These are phyloP conservation scores for Wickerhamiella dianesei DNA, from an alignment of 805 yeast species.

Conservation along the genomic window DNA sequence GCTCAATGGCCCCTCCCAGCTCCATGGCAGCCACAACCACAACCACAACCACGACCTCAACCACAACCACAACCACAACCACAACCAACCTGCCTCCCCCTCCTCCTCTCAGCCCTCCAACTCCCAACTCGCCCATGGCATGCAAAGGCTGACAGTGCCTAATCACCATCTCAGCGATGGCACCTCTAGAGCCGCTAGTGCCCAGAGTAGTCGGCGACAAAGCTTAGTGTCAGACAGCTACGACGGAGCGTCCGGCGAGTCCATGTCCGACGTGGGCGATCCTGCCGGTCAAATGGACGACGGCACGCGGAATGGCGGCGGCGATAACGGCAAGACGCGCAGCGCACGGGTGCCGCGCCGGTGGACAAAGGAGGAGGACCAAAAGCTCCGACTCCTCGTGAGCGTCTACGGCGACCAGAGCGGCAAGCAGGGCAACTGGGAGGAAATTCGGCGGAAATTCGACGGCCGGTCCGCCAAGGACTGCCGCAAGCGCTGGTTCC, in stretches of 20 bases:
- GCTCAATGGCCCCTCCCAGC: too few species aligned
- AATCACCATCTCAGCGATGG: not conserved
- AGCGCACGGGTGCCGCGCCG: conserved; percentile 10
- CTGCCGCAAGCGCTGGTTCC: conserved; percentile 77
- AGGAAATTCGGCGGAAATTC: conserved; percentile 27
- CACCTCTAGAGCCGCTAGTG: not conserved
- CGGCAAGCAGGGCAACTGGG: conserved; percentile 33
- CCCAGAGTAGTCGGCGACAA: not conserved
- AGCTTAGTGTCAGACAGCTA: not conserved
- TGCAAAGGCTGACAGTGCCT: not conserved
- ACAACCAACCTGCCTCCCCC: too few species aligned
- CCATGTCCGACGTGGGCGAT: not conserved
- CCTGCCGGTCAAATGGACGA: not conserved
- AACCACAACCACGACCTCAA: not conserved
- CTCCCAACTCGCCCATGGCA: not conserved
- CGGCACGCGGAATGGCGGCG: not conserved
- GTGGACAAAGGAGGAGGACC: conserved; percentile 72
- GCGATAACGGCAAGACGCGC: not conserved
- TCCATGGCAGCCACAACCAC: not conserved
- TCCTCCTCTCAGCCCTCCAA: not conserved
- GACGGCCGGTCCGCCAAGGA: conserved; percentile 54
- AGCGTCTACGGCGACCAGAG: conserved; percentile 34
- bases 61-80: not conserved
- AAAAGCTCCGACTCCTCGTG: conserved; percentile 31
- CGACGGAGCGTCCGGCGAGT: not conserved